Conservation (phyloP, 2,329 filamentous ascomycete genomes). For the Ceratocystis lukuohia region DNA sequence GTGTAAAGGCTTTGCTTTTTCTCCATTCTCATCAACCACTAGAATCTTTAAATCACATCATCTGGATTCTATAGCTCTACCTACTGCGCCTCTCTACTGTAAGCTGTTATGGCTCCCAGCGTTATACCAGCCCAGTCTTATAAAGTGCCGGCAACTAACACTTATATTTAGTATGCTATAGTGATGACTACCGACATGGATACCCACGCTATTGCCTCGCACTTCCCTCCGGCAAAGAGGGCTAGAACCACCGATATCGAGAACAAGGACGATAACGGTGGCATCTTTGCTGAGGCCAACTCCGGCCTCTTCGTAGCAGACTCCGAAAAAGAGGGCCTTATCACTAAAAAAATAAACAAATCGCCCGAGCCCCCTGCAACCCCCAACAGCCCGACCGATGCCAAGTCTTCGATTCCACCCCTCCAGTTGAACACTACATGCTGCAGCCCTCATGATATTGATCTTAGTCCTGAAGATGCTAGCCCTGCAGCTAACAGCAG, state of each 20-base stretch:
- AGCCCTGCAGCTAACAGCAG: not conserved
- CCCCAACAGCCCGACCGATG: not conserved
- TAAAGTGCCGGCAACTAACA: not conserved
- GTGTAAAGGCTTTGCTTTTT: not conserved
- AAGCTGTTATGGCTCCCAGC: not conserved
- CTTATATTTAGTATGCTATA: no score
- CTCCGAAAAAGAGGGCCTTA: not conserved
- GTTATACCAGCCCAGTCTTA: not conserved
- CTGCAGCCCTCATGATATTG: not conserved
- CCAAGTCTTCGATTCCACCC: not conserved
- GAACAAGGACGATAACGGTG: not conserved
- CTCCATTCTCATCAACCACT: not conserved
- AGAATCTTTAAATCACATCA: not conserved
- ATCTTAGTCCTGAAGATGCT: not conserved
- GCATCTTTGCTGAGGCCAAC: not conserved
- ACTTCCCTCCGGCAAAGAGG: slow-evolving; percentile 2
- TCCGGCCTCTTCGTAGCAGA: not conserved
- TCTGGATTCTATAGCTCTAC: no score
- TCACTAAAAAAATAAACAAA: not conserved
- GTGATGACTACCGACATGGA: not conserved
- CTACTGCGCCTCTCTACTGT: not conserved
- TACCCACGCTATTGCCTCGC: not conserved
- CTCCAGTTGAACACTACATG: not conserved
- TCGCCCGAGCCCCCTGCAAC: not conserved
- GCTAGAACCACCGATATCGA: not conserved